Percentiles rank a stretch among this genome's conserved stretches.
phyloP scores from a whole-genome alignment of 2,329 filamentous ascomycete genomes.

The Fusarium irregulare region DNA sequence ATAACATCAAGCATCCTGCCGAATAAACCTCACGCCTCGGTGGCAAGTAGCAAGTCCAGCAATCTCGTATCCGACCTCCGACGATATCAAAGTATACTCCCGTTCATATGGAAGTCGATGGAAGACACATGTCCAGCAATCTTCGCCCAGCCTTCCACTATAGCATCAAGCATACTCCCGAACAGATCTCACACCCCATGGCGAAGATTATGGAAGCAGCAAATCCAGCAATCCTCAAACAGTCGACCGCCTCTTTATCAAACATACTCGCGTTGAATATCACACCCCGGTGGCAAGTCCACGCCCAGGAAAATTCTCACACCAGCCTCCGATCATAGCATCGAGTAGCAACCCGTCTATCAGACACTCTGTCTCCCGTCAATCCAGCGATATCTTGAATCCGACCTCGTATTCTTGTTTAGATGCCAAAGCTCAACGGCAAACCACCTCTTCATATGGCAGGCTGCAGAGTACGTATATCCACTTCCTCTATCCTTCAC shows the following conservation, averaged over 20 bases:
- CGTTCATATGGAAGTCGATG: fast-evolving
- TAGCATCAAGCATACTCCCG: too few species aligned
- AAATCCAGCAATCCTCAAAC: too few species aligned
- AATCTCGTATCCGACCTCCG: fast-evolving
- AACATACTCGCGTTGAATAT: too few species aligned
- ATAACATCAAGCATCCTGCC: too few species aligned
- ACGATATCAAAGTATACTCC: too few species aligned
- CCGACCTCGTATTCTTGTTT: fast-evolving
- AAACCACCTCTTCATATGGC: background rate
- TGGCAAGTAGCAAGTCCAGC: background rate
- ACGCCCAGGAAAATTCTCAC: too few species aligned
- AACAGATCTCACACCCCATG: too few species aligned
- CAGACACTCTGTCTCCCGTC: background rate
- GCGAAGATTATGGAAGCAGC: too few species aligned
- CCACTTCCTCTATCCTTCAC: background rate
- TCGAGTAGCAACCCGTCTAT: background rate
- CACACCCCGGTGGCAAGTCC: too few species aligned
- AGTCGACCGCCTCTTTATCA: too few species aligned
- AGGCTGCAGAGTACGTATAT: background rate
- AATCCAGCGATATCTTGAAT: fast-evolving
- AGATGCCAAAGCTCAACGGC: background rate
- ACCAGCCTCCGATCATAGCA: too few species aligned
- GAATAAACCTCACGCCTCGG: fast-evolving
- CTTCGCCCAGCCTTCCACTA: too few species aligned
- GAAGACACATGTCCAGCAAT: background rate